Conservation (phyloP, 2,329 filamentous ascomycete species). For the Ceratocystis diversiconidia region DNA sequence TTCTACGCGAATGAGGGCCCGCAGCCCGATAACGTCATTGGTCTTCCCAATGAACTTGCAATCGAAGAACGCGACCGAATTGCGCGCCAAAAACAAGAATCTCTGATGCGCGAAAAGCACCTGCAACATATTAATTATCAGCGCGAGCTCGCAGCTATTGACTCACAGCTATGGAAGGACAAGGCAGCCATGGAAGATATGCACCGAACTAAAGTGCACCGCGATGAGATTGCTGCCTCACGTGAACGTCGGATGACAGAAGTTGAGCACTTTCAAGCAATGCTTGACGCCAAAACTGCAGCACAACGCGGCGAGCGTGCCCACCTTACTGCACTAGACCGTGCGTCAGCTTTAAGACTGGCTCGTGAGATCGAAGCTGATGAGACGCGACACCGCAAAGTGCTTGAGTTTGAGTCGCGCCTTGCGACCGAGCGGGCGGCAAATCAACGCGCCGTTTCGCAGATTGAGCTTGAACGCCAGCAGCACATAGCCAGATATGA, state of each 20-base stretch:
- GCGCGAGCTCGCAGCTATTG: conserved; percentile 37
- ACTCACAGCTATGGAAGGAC: conserved; percentile 35
- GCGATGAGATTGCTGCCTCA: conserved; percentile 32
- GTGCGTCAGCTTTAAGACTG: conserved; percentile 19
- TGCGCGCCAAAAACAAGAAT: conserved; percentile 32
- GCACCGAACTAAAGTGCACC: conserved; percentile 33
- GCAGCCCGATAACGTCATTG: conserved; percentile 39
- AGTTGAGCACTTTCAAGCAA: conserved; percentile 29
- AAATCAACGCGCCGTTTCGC: conserved; percentile 36
- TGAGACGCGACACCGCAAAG: conserved; percentile 29
- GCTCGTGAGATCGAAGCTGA: conserved; percentile 34
- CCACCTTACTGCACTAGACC: conserved; percentile 20
- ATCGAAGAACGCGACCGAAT: conserved; percentile 37
- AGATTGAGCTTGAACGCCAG: conserved; percentile 36
- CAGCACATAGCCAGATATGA: conserved; percentile 36
- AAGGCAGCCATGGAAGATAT: conserved; percentile 39
- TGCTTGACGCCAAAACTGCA: conserved; percentile 24
- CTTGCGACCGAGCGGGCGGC: conserved; percentile 33
- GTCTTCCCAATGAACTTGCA: conserved; percentile 37
- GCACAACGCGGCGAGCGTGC: conserved; percentile 23
- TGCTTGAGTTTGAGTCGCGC: conserved; percentile 36
- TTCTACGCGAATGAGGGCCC: conserved; percentile 40
- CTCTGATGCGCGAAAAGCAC: conserved; percentile 37
- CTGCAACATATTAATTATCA: conserved; percentile 33
- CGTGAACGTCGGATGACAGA: conserved; percentile 34